phyloP scores from a whole-genome alignment of 2,329 filamentous ascomycete genomes.

The Biscogniauxia marginata region DNA sequence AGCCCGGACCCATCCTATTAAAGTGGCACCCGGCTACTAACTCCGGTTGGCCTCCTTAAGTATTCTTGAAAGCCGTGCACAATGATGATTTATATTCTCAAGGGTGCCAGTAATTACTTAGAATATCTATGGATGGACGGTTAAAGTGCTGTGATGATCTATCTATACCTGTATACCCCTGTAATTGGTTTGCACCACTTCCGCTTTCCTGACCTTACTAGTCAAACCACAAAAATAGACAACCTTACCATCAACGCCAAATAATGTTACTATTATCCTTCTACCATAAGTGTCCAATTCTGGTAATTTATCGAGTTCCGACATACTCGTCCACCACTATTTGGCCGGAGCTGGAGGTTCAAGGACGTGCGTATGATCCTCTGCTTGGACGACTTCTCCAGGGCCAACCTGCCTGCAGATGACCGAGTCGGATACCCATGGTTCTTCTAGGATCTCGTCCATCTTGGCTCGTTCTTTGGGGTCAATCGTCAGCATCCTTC shows the following conservation, averaged over 20 bases:
- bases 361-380: slow-evolving; percentile 80
- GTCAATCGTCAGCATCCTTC: slow-evolving; percentile 88
- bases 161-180: slow-evolving; percentile 28
- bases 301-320: not conserved
- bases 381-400: slow-evolving; percentile 68
- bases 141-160: slow-evolving; percentile 15
- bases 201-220: slow-evolving; percentile 11
- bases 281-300: slow-evolving; percentile 7
- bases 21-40: not conserved
- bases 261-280: slow-evolving; percentile 12
- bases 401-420: slow-evolving; percentile 77
- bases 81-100: not conserved
- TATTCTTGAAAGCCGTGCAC: not conserved
- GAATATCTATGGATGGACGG: slow-evolving; percentile 25
- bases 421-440: slow-evolving; percentile 82
- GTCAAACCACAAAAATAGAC: slow-evolving; percentile 7
- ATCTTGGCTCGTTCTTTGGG: slow-evolving; percentile 81
- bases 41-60: not conserved
- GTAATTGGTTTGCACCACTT: slow-evolving; percentile 21
- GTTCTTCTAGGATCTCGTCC: slow-evolving; percentile 80
- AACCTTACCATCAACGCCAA: slow-evolving; percentile 15
- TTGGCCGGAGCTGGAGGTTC: slow-evolving; percentile 62
- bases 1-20: not conserved
- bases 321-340: slow-evolving; percentile 12
- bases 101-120: slow-evolving; percentile 9